A percentile compares a stretch with the other conserved stretches of the same genome.
Conservation (phyloP, 176 grass and related monocot species). For the Bonia amplexicaulis region DNA sequence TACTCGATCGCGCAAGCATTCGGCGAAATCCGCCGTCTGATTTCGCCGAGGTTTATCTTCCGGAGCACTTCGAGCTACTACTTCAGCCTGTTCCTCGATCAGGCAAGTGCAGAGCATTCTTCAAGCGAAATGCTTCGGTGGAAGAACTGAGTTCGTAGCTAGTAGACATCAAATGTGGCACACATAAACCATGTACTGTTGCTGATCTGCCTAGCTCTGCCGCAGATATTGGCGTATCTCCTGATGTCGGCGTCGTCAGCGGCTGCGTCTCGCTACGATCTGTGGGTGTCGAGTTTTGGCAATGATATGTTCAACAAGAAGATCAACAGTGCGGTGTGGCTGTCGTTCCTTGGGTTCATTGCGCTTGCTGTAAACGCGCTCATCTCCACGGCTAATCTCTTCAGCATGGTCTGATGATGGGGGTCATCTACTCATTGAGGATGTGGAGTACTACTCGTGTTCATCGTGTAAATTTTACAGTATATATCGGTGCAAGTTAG, state of each 20-base stretch:
- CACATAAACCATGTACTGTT: not conserved
- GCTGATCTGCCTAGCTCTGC: not conserved
- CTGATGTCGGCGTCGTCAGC: constrained; percentile 84
- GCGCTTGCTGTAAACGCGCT: constrained; percentile 63
- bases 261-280: constrained; percentile 73
- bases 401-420: constrained; percentile 48
- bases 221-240: constrained; percentile 85
- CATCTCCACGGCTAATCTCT: constrained; percentile 73
- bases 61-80: constrained; percentile 44
- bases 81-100: constrained; percentile 70
- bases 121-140: not conserved
- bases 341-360: constrained; percentile 80
- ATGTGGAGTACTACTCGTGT: not conserved
- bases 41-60: constrained; percentile 29
- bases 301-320: constrained; percentile 69
- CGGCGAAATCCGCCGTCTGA: constrained; percentile 32
- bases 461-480: constrained; percentile 23
- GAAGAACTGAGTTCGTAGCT: not conserved
- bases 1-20: constrained; percentile 65
- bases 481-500: not conserved
- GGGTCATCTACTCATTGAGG: too few relatives aligned
- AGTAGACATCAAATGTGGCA: not conserved
- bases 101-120: constrained; percentile 37
- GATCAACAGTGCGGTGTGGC: constrained; percentile 55
- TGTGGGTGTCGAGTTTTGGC: constrained; percentile 85